Evolutionary conservation across 345 rosid species (phyloP).

Genomic region (Lumnitzera littorea): DNA sequence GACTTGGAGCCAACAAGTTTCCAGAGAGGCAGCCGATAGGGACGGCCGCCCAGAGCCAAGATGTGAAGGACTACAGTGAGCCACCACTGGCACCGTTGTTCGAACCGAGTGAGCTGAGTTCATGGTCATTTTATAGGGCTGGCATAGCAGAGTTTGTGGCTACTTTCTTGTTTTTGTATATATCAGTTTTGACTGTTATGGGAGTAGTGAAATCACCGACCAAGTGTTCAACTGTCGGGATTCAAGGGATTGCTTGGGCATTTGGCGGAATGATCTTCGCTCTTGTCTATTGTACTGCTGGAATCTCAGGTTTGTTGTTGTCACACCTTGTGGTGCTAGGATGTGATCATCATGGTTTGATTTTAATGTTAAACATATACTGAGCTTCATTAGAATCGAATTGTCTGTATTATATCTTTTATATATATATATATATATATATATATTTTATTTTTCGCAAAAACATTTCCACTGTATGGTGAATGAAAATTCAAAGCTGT

Average conservation of each 20-base stretch:
- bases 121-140: slow-evolving; percentile 23
- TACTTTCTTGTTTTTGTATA: slow-evolving; percentile 17
- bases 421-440: too few species aligned
- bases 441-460: too few species aligned
- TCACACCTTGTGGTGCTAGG: too few species aligned
- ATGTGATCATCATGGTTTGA: too few species aligned
- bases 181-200: slow-evolving; percentile 25
- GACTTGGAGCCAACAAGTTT: slow-evolving; percentile 27
- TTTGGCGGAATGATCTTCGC: slow-evolving; percentile 30
- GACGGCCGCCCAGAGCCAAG: slow-evolving; percentile 21
- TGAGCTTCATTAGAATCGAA: too few species aligned
- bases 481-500: too few species aligned
- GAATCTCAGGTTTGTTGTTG: slow-evolving; percentile 18
- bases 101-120: slow-evolving; percentile 17
- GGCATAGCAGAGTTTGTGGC: slow-evolving; percentile 25
- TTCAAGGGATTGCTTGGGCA: slow-evolving; percentile 29
- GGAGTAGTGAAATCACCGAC: slow-evolving; percentile 16
- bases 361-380: background rate
- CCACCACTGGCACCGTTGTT: slow-evolving; percentile 21
- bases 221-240: slow-evolving; percentile 22
- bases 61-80: slow-evolving; percentile 23
- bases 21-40: slow-evolving; percentile 27
- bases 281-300: slow-evolving; percentile 26
- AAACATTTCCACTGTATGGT: too few species aligned
- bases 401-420: too few species aligned